Evolutionary conservation across 495 filamentous ascomycete genomes (phyloP), one percentile per base, ranked within the genome.

Genomic region (Lineolata rhizophorae): DNA sequence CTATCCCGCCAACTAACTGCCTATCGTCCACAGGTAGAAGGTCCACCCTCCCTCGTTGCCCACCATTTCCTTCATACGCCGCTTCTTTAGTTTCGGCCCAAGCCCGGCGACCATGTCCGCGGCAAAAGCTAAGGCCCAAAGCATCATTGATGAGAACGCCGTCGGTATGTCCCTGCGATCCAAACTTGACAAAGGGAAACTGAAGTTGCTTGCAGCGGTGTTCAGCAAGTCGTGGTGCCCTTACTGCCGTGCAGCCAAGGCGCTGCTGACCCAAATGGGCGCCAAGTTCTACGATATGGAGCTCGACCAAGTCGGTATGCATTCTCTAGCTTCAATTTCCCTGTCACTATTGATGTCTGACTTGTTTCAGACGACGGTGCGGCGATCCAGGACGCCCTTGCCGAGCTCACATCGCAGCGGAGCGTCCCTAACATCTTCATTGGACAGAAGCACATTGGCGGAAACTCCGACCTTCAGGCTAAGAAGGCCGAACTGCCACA

Each of bases 401-500:
- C 57, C 22, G 71, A 90, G 44, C 70, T 95, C 40, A 78, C 70
- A 26, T 54, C 58, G 44, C 90, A 99, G 63, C 57, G 68, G 44
- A 83, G 75, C 38, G 87, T 99, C 5, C 87, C 87, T 34, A 94
- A 92, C 57, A 78, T 94, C 58, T 99, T 73, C 62, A 94, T 99
- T 58, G 53, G 54, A 41, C 52, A 83, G 61, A 53, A 82, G 53
- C 87, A 94, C 55, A 87, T 99, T 49, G 85, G 87, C 24, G 87
- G 87, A 30, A 94, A 95, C 67, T 92, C 82, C 4, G 90, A 95
- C 46, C 54, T 97, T 35, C 80, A 94, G 58, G 62, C 52, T 1
- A 62, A 52, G 51, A 72, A 68, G 56, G 26, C 16, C 0, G 44
- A 77, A 33, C 43, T 85, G 22, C 55, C 58, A 1, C 29, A 35